Evolutionary conservation across 495 filamentous ascomycete species (phyloP).

Genomic region (Ramalina intermedia): DNA sequence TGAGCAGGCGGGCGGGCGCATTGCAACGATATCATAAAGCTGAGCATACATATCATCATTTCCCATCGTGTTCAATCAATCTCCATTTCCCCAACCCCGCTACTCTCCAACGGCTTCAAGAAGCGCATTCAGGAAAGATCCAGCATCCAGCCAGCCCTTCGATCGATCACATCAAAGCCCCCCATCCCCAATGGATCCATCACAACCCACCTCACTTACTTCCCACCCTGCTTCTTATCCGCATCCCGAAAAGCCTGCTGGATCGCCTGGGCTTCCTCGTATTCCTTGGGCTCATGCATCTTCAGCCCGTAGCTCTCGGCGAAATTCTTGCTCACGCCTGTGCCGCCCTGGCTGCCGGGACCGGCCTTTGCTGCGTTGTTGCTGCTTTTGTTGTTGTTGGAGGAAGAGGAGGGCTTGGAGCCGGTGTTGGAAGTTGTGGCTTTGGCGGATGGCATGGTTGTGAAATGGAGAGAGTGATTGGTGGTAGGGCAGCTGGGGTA

Average conservation of each 20-base stretch:
- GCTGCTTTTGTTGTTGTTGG: neutral
- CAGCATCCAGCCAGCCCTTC: too few relatives aligned
- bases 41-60: too few relatives aligned
- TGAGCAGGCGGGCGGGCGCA: too few relatives aligned
- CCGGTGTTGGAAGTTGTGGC: neutral
- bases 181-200: neutral
- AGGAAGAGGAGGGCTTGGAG: neutral
- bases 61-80: too few relatives aligned
- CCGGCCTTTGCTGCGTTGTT: neutral
- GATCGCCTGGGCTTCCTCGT: constrained; percentile 8
- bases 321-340: constrained; percentile 15
- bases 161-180: too few relatives aligned
- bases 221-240: neutral
- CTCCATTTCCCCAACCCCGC: too few relatives aligned
- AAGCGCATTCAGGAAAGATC: too few relatives aligned
- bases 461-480: neutral
- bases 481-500: too few relatives aligned
- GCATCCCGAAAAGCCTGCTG: constrained; percentile 1
- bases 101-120: too few relatives aligned
- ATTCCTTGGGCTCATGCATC: constrained; percentile 5
- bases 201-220: neutral
- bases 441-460: constrained; percentile 1
- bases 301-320: constrained; percentile 14
- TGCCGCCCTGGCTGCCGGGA: neutral
- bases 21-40: too few relatives aligned